These are phyloP conservation scores for Avena eriantha DNA, from an alignment of 176 grass and related monocot species.

Conservation along the genomic window DNA sequence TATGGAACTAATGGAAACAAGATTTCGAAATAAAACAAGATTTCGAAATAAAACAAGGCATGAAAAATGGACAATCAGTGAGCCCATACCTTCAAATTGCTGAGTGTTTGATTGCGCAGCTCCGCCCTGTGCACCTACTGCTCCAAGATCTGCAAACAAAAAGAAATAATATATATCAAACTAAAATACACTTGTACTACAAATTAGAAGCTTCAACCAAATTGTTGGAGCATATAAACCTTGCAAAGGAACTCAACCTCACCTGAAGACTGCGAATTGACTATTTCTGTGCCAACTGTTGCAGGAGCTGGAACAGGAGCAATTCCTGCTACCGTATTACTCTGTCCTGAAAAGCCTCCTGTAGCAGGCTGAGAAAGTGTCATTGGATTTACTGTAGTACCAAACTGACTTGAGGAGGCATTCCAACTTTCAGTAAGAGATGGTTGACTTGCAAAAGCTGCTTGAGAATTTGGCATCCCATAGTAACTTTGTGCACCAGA, in stretches of 20 bases:
- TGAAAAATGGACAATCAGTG: conserved; percentile 29
- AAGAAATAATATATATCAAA: conserved; percentile 36
- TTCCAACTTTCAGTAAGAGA: conserved; percentile 54
- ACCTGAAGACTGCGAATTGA: conserved; percentile 54
- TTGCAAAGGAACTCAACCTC: conserved; percentile 53
- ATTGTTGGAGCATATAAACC: conserved; percentile 22
- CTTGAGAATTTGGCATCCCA: conserved; percentile 51
- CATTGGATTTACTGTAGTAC: conserved; percentile 45
- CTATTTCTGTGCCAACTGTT: conserved; percentile 30
- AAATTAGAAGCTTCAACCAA: conserved; percentile 26
- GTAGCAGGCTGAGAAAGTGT: conserved; percentile 46
- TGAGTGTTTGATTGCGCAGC: conserved; percentile 44
- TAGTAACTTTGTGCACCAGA: conserved; percentile 53
- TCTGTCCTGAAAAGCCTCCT: conserved; percentile 46
- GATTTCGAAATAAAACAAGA: conserved; percentile 14
- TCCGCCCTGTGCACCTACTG: conserved; percentile 44
- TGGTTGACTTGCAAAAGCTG: conserved; percentile 50
- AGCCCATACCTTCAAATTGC: conserved; percentile 51
- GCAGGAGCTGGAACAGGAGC: conserved; percentile 42
- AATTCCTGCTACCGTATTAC: conserved; percentile 48
- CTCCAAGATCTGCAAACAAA: conserved; percentile 38
- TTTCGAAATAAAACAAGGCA: not conserved
- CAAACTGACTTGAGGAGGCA: conserved; percentile 47
- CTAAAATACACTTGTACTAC: conserved; percentile 1
- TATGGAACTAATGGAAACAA: conserved; percentile 39